A percentile compares a stretch with the other conserved stretches of the same genome.
Evolutionary conservation across 148 eudicot species (phyloP).

Genomic region (Spergularia marina): DNA sequence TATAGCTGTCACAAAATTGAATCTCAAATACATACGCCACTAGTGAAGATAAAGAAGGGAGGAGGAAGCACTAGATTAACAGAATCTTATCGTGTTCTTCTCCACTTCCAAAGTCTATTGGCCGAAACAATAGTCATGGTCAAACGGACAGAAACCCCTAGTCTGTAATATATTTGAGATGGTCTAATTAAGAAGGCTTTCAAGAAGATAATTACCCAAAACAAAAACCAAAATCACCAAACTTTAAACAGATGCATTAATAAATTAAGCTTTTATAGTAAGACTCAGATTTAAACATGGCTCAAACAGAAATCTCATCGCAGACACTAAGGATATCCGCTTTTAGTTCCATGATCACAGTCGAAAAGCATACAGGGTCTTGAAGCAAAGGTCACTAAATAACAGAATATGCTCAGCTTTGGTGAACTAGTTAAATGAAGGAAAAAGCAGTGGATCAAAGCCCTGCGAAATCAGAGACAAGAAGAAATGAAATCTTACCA

Average conservation of each 20-base stretch:
- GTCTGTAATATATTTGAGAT: neutral
- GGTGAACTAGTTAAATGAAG: neutral
- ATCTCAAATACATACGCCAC: conserved; percentile 1
- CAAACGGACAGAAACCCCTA: neutral
- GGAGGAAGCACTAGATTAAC: neutral
- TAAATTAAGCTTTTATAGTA: neutral
- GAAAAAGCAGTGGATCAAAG: neutral
- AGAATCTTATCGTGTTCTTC: too few species aligned
- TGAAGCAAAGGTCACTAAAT: neutral
- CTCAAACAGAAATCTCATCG: too few species aligned
- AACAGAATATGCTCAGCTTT: neutral
- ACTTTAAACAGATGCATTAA: neutral
- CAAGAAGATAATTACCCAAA: neutral
- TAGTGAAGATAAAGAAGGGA: neutral
- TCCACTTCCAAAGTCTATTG: neutral
- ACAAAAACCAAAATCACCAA: neutral
- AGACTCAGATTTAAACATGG: neutral
- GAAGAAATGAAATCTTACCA: conserved; percentile 49
- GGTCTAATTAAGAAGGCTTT: conserved; percentile 6
- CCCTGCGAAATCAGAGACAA: neutral
- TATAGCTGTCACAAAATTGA: neutral
- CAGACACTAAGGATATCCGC: neutral
- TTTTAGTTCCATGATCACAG: neutral
- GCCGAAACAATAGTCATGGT: neutral
- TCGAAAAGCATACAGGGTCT: neutral